These are phyloP conservation scores for Forsythia viridissima DNA, from an alignment of 257 asterid species.

Conservation along the genomic window DNA sequence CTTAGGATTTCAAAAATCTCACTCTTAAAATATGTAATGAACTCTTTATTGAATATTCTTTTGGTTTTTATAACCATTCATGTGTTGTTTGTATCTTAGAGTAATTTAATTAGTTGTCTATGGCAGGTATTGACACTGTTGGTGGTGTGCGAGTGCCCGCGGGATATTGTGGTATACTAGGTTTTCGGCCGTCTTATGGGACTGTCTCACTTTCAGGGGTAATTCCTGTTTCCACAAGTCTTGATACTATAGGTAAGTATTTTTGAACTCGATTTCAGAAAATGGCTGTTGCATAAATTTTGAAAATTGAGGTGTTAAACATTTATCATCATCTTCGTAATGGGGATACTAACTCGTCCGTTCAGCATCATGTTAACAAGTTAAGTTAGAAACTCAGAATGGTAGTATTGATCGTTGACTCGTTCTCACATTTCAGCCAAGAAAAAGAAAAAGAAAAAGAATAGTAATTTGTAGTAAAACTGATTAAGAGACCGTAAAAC, in stretches of 20 bases:
- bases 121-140: conserved; percentile 86
- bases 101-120: conserved; percentile 18
- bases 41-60: background rate
- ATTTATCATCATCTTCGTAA: background rate
- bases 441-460: background rate
- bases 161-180: conserved; percentile 84
- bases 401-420: background rate
- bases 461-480: background rate
- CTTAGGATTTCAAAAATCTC: background rate
- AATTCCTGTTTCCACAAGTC: conserved; percentile 80
- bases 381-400: conserved; percentile 15
- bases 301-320: background rate
- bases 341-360: conserved; percentile 12
- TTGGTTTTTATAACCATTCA: conserved; percentile 9
- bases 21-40: background rate
- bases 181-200: conserved; percentile 92
- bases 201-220: conserved; percentile 70
- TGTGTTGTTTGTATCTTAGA: background rate
- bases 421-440: background rate
- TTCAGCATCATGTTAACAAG: background rate
- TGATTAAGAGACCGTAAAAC: background rate
- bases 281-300: background rate
- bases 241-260: conserved; percentile 86
- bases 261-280: background rate
- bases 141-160: conserved; percentile 98